Evolutionary conservation across 768 basidiomycete genomes (phyloP), one percentile per base, ranked within the genome.

Genomic region (Boletus sp.): DNA sequence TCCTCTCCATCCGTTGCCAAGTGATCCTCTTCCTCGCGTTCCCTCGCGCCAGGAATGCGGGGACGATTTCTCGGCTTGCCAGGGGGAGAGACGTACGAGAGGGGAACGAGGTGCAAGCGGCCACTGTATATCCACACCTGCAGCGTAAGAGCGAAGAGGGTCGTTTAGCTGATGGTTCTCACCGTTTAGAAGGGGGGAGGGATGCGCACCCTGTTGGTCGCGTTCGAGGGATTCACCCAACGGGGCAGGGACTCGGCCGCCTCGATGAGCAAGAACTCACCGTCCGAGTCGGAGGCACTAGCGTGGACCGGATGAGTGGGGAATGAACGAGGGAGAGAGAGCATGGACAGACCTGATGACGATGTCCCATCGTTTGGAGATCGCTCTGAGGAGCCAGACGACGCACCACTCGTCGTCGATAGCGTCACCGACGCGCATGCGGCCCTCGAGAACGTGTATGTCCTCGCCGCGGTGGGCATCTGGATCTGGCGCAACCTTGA

Each of bases 331-430:
- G 18, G 15, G 17, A 28, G 36, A 61, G 11, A 36, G 51, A 56
- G 29, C n/a, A 15, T 18, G 42, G 30, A 68, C 81, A 56, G 62
- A 94, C 94, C 89, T 87, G 54, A 93, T 83, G 10, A 82, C 84
- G 37, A 94, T 71, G 61, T 94, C 89, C 89, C 89, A 95, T 59
- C 83, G 84, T 40, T 78, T 74, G 58, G 86, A 89, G 55, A 96
- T 78, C 71, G 92, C 82, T 64, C 79, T 81, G 56, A 98, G 75
- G 47, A 98, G 76, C 92, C 92, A 98, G 17, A 98, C 94, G 14
- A 83, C 80, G 69, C 87, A 88, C 97, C 97, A 99, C 73, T 99
- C 97, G 65, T 99, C 97, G 71, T 99, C 95, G n/a, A 98, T 82
- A 51, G 86, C 90, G 73, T 99, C 97, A 3, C 97, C 96, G 24